A percentile compares a stretch with the other conserved stretches of the same genome.
phyloP scores from a whole-genome alignment of 768 basidiomycete genomes.

The Amanita muscaria region DNA sequence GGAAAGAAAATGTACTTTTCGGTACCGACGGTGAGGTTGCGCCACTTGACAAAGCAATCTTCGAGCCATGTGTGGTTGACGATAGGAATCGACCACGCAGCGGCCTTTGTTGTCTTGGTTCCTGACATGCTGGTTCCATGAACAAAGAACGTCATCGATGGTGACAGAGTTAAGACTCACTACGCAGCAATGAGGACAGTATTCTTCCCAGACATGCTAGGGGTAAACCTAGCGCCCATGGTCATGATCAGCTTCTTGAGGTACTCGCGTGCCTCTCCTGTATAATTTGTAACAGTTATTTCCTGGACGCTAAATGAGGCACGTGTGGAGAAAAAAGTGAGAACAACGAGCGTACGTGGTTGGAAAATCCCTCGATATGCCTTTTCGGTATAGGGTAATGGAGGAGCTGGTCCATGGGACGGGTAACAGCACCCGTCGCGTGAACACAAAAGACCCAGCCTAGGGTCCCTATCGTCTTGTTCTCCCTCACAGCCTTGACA shows the following conservation, averaged over 20 bases:
- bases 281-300: constrained; percentile 85
- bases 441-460: constrained; percentile 81
- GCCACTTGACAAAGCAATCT: constrained; percentile 81
- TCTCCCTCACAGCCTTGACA: constrained; percentile 50
- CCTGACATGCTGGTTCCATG: constrained; percentile 27
- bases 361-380: constrained; percentile 48
- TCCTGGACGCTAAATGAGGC: no score
- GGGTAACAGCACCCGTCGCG: constrained; percentile 45
- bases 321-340: no score
- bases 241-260: constrained; percentile 71
- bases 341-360: constrained; percentile 40
- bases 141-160: not conserved
- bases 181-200: constrained; percentile 79
- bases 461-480: constrained; percentile 67
- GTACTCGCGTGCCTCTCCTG: constrained; percentile 80
- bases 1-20: constrained; percentile 68
- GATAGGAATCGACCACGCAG: constrained; percentile 74
- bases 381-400: constrained; percentile 75
- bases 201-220: constrained; percentile 70
- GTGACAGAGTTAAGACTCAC: constrained; percentile 41
- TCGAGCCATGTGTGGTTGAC: constrained; percentile 92
- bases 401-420: constrained; percentile 66
- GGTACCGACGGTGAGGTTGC: constrained; percentile 49
- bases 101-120: constrained; percentile 65
- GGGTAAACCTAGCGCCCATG: constrained; percentile 76